Percentiles rank a stretch among this genome's conserved stretches.
Conservation (phyloP, 257 asterid species). For the Mitragyna speciosa region DNA sequence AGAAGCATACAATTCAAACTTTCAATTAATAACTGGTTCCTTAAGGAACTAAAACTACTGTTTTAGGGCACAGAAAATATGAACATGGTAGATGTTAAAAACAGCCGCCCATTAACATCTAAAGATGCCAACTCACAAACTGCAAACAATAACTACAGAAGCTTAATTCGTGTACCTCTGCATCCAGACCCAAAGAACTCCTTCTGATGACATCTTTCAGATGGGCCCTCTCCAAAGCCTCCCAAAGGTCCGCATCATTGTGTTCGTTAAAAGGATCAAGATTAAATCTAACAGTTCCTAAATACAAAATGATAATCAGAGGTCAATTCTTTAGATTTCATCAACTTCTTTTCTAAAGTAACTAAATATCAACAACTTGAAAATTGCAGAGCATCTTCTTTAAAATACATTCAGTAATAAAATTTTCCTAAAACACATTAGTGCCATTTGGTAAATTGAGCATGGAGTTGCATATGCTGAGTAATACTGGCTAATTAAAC, state of each 20-base stretch:
- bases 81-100: background rate
- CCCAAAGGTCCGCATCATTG: constrained; percentile 98
- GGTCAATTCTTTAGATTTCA: background rate
- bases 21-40: background rate
- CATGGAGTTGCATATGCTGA: background rate
- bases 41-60: background rate
- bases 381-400: background rate
- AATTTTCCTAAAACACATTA: too few relatives aligned
- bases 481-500: background rate
- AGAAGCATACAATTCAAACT: background rate
- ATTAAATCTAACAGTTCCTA: constrained; percentile 90
- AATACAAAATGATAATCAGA: constrained; percentile 4
- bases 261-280: constrained; percentile 96
- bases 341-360: background rate
- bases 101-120: background rate
- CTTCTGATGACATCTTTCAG: constrained; percentile 86
- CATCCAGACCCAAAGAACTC: constrained; percentile 73
- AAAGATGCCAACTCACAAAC: background rate
- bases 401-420: background rate
- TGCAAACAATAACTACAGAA: background rate
- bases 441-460: background rate
- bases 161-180: constrained; percentile 56
- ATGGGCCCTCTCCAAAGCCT: constrained; percentile 97
- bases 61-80: background rate
- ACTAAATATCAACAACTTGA: background rate